Percentiles rank a stretch among this genome's conserved stretches.
phyloP scores from a whole-genome alignment of 2,329 filamentous ascomycete species.

The Epichloe gansuensis region DNA sequence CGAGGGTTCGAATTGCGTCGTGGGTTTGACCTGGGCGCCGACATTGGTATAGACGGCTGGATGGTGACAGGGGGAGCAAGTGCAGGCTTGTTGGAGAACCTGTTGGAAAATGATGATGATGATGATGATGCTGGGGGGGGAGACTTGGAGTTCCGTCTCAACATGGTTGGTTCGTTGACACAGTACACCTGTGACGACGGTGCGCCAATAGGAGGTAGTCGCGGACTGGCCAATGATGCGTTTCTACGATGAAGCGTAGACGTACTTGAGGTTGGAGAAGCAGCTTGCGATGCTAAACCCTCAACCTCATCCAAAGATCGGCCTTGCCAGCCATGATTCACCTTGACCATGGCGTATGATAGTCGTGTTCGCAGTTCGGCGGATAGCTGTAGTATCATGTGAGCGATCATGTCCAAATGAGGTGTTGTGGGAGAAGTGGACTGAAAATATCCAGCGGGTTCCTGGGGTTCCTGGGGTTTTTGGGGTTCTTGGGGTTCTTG shows the following conservation, averaged over 20 bases:
- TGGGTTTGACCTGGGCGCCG: constrained; percentile 23
- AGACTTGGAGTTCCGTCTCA: constrained; percentile 20
- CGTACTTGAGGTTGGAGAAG: constrained; percentile 47
- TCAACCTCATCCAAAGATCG: constrained; percentile 68
- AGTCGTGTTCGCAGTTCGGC: constrained; percentile 71
- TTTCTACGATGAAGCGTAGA: constrained; percentile 40
- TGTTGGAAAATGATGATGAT: too few species aligned
- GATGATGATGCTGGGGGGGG: constrained; percentile 24
- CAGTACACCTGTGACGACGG: constrained; percentile 19
- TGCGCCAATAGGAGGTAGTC: constrained; percentile 25
- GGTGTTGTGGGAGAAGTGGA: neutral
- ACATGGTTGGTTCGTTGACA: constrained; percentile 6
- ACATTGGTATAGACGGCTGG: constrained; percentile 30
- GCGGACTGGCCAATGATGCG: constrained; percentile 42
- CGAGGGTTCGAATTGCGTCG: constrained; percentile 38
- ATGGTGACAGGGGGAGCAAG: constrained; percentile 44
- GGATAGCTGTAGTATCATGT: constrained; percentile 47
- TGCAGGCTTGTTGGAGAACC: constrained; percentile 20
- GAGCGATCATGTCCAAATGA: constrained; percentile 7
- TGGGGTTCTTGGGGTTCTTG: constrained; percentile 9
- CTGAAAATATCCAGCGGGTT: too few species aligned
- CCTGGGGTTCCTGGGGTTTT: constrained; percentile 13
- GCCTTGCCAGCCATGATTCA: constrained; percentile 79
- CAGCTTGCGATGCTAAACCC: constrained; percentile 54
- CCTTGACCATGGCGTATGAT: constrained; percentile 87